Evolutionary conservation across 805 yeast species (phyloP).

Genomic region (Lachancea sp.): DNA sequence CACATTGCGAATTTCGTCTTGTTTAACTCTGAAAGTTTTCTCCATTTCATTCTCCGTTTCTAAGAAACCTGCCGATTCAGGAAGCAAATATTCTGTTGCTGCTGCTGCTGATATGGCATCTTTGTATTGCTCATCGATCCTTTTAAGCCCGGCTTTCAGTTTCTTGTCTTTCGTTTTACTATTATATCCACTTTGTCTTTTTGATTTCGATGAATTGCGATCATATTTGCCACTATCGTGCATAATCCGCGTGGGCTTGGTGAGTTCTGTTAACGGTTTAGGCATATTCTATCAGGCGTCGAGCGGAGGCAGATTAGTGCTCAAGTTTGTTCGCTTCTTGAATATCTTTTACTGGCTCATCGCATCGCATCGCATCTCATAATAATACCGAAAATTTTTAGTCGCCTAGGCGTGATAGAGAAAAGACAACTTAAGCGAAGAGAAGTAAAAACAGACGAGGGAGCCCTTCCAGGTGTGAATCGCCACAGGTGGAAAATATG

Average conservation of each 20-base stretch:
- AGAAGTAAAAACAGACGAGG: background rate
- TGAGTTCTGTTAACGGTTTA: background rate
- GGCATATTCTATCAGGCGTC: background rate
- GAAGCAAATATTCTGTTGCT: conserved; percentile 74
- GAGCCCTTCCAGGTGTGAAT: no score
- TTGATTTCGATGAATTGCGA: conserved; percentile 18
- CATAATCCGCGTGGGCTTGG: conserved; percentile 17
- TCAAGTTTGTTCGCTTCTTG: background rate
- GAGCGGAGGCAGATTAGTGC: background rate
- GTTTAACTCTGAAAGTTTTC: conserved; percentile 77
- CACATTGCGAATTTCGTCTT: conserved; percentile 63
- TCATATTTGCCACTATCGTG: conserved; percentile 31
- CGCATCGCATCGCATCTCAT: conserved; percentile 10
- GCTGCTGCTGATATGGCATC: conserved; percentile 81
- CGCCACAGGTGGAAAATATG: no score
- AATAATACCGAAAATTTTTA: conserved; percentile 4
- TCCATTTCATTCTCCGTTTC: conserved; percentile 95
- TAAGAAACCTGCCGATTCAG: conserved; percentile 77
- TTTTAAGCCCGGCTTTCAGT: conserved; percentile 57
- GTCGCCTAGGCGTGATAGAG: no score
- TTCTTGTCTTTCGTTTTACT: conserved; percentile 48
- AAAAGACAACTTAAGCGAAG: background rate
- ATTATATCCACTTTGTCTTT: conserved; percentile 9
- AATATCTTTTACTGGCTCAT: conserved; percentile 4
- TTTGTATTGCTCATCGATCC: conserved; percentile 63